A percentile compares a stretch with the other conserved stretches of the same genome.
These are phyloP conservation scores for Aspergillus arachidicola DNA, from an alignment of 2,329 filamentous ascomycete genomes.

Conservation along the genomic window DNA sequence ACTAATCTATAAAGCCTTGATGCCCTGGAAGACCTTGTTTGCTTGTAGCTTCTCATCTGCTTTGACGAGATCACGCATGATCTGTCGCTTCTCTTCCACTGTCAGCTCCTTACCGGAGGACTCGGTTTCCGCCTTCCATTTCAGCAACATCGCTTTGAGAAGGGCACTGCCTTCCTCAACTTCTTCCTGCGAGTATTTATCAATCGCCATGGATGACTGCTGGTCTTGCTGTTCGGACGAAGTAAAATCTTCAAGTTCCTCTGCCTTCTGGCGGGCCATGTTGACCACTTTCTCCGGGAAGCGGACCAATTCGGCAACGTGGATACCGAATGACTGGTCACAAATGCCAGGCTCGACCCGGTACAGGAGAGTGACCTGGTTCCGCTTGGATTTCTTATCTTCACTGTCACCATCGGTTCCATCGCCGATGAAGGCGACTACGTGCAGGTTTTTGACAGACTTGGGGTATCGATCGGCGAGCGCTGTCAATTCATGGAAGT, in stretches of 20 bases:
- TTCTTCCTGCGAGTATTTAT: constrained; percentile 74
- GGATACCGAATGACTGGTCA: constrained; percentile 97
- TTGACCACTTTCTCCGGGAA: constrained; percentile 97
- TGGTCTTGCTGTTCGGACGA: constrained; percentile 50
- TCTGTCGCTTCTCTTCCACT: constrained; percentile 74
- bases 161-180: constrained; percentile 84
- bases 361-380: constrained; percentile 92
- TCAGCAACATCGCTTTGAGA: constrained; percentile 78
- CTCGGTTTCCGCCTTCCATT: constrained; percentile 80
- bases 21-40: constrained; percentile 57
- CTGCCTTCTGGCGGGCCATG: constrained; percentile 98
- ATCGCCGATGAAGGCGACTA: constrained; percentile 84
- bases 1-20: constrained; percentile 46
- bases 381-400: constrained; percentile 57
- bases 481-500: constrained; percentile 96
- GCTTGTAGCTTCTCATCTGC: constrained; percentile 66
- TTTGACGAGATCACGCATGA: constrained; percentile 78
- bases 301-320: constrained; percentile 93
- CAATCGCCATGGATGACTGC: constrained; percentile 30
- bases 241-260: constrained; percentile 91
- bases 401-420: constrained; percentile 49
- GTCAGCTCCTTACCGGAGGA: constrained; percentile 61
- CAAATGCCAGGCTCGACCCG: constrained; percentile 95
- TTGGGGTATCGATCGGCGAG: constrained; percentile 77
- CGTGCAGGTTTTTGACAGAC: constrained; percentile 90